Evolutionary conservation across 2,329 filamentous ascomycete genomes (phyloP), one percentile per base, ranked within the genome.

Genomic region (Metarhizium rileyi): DNA sequence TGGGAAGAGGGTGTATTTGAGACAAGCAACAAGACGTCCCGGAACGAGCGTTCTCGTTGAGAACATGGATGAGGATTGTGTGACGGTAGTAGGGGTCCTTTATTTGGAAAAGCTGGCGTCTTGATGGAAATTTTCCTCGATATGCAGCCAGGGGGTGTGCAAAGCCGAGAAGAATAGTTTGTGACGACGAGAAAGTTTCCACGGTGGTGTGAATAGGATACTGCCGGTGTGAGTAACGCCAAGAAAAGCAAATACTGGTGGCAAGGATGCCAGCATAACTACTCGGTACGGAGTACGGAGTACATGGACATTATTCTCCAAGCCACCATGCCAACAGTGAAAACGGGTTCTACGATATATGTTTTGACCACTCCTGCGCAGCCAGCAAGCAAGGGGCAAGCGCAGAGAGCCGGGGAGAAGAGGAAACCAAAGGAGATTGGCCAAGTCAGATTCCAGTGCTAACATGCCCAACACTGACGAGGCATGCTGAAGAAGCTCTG

Each of bases 221-320:
- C 23, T 43, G 50, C 28, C 28, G 27, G 35, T 33, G 26, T 38
- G 45, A 47, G 27, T 25, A 47, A 20, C 38, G 40, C 30, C 28
- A 14, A 23, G 44, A 45, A 40, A 50, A 44, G 42, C 42, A 44
- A 38, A 33, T 43, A 50, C 46, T 47, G 38, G 40, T 18, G 45
- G 23, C 45, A 50, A 47, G 23, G 40, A 50, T 50, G 49, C 9
- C 36, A 46, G 36, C 36, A 20, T 22, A 25, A 25, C 16, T 33
- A n/a, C n/a, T n/a, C n/a, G n/a, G n/a, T n/a, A n/a, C n/a, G n/a
- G n/a, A n/a, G n/a, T n/a, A n/a, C n/a, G n/a, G n/a, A n/a, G n/a
- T n/a, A n/a, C n/a, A n/a, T n/a, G n/a, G n/a, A n/a, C n/a, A n/a
- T n/a, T n/a, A n/a, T n/a, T n/a, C 25, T 36, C 43, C 36, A 23